Percentiles rank a stretch among this genome's conserved stretches.
These are phyloP conservation scores for Guadua angustifolia DNA, from an alignment of 176 grass and related monocot species.

Conservation along the genomic window DNA sequence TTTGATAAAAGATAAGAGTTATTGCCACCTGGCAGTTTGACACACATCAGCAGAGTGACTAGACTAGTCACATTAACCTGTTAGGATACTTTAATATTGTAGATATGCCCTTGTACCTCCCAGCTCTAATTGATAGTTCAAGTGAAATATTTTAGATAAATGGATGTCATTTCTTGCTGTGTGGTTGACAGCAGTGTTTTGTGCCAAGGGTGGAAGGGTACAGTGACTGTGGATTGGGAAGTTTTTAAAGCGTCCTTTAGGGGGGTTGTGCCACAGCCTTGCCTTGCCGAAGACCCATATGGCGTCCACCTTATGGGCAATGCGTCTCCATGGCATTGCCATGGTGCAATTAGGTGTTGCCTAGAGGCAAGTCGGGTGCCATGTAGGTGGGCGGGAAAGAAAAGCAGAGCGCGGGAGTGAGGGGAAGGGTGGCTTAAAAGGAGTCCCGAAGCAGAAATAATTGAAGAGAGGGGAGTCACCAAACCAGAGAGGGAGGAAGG, in stretches of 20 bases:
- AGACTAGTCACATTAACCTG: not conserved
- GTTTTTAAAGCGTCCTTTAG: no score
- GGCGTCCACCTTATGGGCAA: no score
- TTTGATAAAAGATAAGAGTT: not conserved
- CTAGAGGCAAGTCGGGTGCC: not conserved
- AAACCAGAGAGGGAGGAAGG: not conserved
- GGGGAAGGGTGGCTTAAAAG: not conserved
- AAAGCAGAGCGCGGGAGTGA: not conserved
- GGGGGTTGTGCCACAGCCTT: no score
- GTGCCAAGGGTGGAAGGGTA: not conserved
- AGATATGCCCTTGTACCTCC: not conserved
- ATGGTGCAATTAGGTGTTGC: not conserved
- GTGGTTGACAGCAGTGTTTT: not conserved
- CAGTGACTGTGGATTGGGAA: not conserved
- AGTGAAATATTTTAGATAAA: not conserved
- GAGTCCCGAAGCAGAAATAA: not conserved
- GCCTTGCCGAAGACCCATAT: no score
- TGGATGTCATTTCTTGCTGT: not conserved
- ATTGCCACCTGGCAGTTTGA: not conserved
- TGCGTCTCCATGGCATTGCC: no score
- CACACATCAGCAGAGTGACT: not conserved
- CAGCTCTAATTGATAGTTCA: not conserved
- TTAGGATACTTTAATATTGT: not conserved
- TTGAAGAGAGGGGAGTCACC: not conserved
- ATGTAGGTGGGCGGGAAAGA: no score